These are phyloP conservation scores for Ogataea trehaloabstinens DNA, from an alignment of 805 yeast species.

Conservation along the genomic window DNA sequence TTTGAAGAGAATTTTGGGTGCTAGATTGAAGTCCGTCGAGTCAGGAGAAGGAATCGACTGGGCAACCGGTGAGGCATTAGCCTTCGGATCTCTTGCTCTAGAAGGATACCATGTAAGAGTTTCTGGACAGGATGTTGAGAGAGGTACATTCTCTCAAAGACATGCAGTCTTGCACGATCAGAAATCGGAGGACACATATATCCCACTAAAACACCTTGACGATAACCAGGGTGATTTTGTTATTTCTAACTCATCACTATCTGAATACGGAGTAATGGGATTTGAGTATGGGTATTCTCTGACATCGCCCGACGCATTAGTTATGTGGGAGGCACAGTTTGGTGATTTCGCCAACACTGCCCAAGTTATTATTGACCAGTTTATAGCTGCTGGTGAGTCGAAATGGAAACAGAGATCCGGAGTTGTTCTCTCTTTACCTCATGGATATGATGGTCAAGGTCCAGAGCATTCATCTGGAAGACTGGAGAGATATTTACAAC, in stretches of 20 bases:
- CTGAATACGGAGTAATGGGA: conserved; percentile 99
- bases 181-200: conserved; percentile 73
- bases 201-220: conserved; percentile 79
- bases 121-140: conserved; percentile 99
- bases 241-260: conserved; percentile 90
- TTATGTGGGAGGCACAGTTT: conserved; percentile 99
- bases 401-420: conserved; percentile 99
- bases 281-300: conserved; percentile 98
- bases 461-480: conserved; percentile 99
- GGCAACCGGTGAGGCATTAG: conserved; percentile 99
- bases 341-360: conserved; percentile 99
- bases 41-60: conserved; percentile 95
- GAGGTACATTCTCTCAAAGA: conserved; percentile 99
- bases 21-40: conserved; percentile 79
- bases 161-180: conserved; percentile 98
- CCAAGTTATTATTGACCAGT: conserved; percentile 95
- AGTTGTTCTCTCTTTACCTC: conserved; percentile 90
- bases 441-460: conserved; percentile 99
- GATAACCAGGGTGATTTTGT: conserved; percentile 83
- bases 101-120: conserved; percentile 98
- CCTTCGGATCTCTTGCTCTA: conserved; percentile 84
- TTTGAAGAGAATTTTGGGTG: conserved; percentile 87
- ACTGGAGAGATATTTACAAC: conserved; percentile 92
- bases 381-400: conserved; percentile 93
- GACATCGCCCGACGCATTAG: conserved; percentile 95